Percentiles rank a stretch among this genome's conserved stretches.
Evolutionary conservation across 768 basidiomycete species (phyloP).

Genomic region (Boletus coccyginus): DNA sequence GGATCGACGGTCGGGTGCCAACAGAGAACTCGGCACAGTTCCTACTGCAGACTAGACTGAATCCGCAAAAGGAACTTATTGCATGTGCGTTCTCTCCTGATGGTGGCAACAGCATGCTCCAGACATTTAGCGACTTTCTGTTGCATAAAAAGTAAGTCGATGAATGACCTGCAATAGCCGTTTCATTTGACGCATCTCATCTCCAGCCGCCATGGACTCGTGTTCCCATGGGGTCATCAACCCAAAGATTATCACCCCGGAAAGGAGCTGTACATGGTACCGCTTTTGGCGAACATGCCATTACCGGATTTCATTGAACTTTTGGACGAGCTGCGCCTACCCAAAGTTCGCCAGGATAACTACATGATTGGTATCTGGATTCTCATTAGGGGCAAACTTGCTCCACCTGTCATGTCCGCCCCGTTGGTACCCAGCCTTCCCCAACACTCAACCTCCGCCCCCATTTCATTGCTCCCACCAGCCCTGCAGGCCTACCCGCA

Average conservation of each 20-base stretch:
- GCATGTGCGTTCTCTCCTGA: conserved; percentile 71
- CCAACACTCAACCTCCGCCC: conserved; percentile 13
- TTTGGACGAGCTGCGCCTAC: conserved; percentile 70
- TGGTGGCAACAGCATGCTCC: conserved; percentile 46
- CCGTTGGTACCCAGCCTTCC: conserved; percentile 7
- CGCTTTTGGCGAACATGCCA: conserved; percentile 59
- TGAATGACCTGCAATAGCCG: conserved; percentile 5
- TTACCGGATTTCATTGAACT: conserved; percentile 86
- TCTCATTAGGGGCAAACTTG: conserved; percentile 76
- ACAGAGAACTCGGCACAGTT: conserved; percentile 75
- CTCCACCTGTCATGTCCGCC: conserved; percentile 33
- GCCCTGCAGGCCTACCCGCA: conserved; percentile 33
- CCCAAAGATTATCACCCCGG: conserved; percentile 75
- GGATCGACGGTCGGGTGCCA: conserved; percentile 84
- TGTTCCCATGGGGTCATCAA: conserved; percentile 81
- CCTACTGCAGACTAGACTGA: conserved; percentile 74
- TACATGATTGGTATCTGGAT: conserved; percentile 83
- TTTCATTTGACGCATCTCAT: conserved; percentile 9
- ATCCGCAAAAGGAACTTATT: conserved; percentile 73
- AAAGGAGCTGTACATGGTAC: conserved; percentile 85
- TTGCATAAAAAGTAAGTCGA: conserved; percentile 65
- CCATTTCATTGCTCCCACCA: conserved; percentile 20
- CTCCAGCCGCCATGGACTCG: conserved; percentile 76
- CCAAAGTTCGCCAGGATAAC: conserved; percentile 58
- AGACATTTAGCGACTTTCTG: conserved; percentile 62